These are phyloP conservation scores for Volvariella surrecta DNA, from an alignment of 1,284 basidiomycete species.

Conservation along the genomic window DNA sequence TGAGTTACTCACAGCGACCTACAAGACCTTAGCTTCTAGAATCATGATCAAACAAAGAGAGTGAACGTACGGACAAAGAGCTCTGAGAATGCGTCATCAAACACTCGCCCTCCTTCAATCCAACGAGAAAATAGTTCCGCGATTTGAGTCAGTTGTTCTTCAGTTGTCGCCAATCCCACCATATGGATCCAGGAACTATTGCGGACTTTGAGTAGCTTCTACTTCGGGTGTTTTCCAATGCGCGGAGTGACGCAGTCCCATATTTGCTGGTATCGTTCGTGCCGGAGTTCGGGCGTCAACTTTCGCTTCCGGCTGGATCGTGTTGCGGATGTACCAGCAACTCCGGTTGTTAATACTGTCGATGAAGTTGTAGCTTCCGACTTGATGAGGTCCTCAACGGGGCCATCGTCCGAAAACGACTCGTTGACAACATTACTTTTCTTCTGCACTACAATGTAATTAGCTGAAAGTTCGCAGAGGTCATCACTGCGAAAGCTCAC, in stretches of 20 bases:
- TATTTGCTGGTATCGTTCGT: constrained; percentile 13
- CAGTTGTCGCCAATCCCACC: constrained; percentile 34
- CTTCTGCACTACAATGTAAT: constrained; percentile 22
- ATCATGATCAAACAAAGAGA: background rate
- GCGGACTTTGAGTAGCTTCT: constrained; percentile 19
- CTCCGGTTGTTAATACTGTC: background rate
- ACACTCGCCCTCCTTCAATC: constrained; percentile 32
- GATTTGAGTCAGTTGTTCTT: constrained; percentile 37
- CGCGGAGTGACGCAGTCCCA: constrained; percentile 18
- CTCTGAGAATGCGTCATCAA: constrained; percentile 29
- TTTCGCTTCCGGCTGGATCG: constrained; percentile 1
- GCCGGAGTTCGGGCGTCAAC: constrained; percentile 12
- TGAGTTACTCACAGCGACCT: constrained; percentile 55
- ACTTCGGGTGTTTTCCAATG: constrained; percentile 17
- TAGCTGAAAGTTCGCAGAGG: background rate
- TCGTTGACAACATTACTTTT: constrained; percentile 17
- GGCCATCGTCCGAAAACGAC: constrained; percentile 15
- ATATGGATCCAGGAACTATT: constrained; percentile 36
- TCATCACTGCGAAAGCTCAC: too few relatives aligned
- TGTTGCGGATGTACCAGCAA: constrained; percentile 1
- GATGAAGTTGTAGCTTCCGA: constrained; percentile 3
- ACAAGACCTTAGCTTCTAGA: background rate
- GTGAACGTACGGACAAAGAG: constrained; percentile 41
- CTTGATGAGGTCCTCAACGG: constrained; percentile 13
- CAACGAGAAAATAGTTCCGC: constrained; percentile 37